Percentiles rank a stretch among this genome's conserved stretches.
Conservation (phyloP, 1,284 basidiomycete genomes). For the Omphalotus olearius region DNA sequence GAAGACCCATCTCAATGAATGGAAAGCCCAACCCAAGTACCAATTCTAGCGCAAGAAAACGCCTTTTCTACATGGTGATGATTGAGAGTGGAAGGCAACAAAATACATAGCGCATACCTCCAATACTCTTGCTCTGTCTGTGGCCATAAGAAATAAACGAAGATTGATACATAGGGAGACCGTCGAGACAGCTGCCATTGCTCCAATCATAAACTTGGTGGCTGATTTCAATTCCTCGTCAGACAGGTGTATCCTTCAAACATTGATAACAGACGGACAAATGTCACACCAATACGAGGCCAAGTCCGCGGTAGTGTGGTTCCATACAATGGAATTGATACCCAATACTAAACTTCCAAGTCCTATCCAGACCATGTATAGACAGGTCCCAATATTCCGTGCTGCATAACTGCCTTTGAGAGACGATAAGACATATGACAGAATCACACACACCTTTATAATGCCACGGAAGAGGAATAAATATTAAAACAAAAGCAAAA, state of each 20-base stretch:
- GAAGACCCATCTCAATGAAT: constrained; percentile 11
- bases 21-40: constrained; percentile 6
- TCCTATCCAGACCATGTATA: constrained; percentile 11
- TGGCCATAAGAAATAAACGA: constrained; percentile 7
- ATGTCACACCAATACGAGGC: constrained; percentile 11
- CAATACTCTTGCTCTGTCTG: constrained; percentile 6
- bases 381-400: constrained; percentile 10
- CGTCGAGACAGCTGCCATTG: constrained; percentile 3
- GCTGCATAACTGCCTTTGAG: not conserved
- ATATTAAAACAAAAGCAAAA: constrained; percentile 5
- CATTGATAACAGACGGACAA: not conserved
- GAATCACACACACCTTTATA: constrained; percentile 6
- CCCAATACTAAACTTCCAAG: constrained; percentile 7
- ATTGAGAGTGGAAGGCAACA: not conserved
- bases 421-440: not conserved
- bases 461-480: constrained; percentile 12
- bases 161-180: constrained; percentile 9
- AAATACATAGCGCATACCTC: not conserved
- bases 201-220: constrained; percentile 9
- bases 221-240: not conserved
- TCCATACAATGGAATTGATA: constrained; percentile 9
- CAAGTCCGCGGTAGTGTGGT: not conserved
- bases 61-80: not conserved
- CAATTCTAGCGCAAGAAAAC: not conserved
- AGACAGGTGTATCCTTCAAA: not conserved